These are phyloP conservation scores for Elasticomyces elasticus DNA, from an alignment of 495 filamentous ascomycete genomes.

Conservation along the genomic window DNA sequence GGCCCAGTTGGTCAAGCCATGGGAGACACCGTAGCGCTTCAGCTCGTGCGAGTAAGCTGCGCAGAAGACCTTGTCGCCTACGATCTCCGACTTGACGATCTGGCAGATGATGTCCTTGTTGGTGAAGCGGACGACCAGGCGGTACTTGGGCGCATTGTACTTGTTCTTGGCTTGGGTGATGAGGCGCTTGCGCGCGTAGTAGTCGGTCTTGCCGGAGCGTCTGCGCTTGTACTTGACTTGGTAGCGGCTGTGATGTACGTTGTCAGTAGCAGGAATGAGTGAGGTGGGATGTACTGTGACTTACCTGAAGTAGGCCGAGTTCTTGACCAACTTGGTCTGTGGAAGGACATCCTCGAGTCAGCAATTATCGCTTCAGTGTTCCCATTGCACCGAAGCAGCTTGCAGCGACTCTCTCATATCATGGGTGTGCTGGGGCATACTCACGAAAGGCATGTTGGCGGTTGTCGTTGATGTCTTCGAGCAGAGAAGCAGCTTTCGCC, in stretches of 20 bases:
- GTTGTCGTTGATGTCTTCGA: slow-evolving; percentile 12
- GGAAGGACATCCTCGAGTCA: slow-evolving; percentile 65
- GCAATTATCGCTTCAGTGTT: slow-evolving; percentile 99
- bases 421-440: slow-evolving; percentile 14
- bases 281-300: neutral
- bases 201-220: slow-evolving; percentile 96
- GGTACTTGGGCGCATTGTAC: slow-evolving; percentile 99
- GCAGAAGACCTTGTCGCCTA: slow-evolving; percentile 90
- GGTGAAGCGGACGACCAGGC: slow-evolving; percentile 99
- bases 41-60: slow-evolving; percentile 97
- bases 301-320: slow-evolving; percentile 91
- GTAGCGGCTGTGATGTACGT: slow-evolving; percentile 58
- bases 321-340: slow-evolving; percentile 94
- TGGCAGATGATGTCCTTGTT: slow-evolving; percentile 98
- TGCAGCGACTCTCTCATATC: slow-evolving; percentile 64
- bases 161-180: slow-evolving; percentile 99
- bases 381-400: slow-evolving; percentile 87
- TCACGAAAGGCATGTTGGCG: slow-evolving; percentile 37
- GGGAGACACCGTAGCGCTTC: slow-evolving; percentile 87
- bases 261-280: slow-evolving; percentile 7
- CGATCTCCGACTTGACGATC: slow-evolving; percentile 93
- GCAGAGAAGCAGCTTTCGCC: no score
- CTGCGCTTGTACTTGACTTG: slow-evolving; percentile 99
- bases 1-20: slow-evolving; percentile 99
- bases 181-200: slow-evolving; percentile 98